A percentile compares a stretch with the other conserved stretches of the same genome.
These are phyloP conservation scores for Geranium brycei DNA, from an alignment of 345 rosid species.

Conservation along the genomic window DNA sequence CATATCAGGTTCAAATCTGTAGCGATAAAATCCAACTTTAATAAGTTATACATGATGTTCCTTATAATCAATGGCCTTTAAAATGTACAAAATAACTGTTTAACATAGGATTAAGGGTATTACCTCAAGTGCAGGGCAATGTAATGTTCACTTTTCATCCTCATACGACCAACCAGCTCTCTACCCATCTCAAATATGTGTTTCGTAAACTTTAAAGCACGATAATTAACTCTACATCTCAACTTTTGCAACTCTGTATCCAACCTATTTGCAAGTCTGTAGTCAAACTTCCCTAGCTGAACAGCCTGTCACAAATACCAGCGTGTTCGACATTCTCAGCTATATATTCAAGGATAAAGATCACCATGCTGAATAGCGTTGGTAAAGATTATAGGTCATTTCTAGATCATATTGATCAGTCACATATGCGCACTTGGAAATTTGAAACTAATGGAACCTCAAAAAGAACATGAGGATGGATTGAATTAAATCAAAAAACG, in stretches of 20 bases:
- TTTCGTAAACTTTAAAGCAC: slow-evolving; percentile 75
- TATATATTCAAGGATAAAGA: neutral
- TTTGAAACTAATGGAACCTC: neutral
- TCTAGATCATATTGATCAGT: neutral
- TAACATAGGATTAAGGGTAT: neutral
- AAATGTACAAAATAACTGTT: too few species aligned
- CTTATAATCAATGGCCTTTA: neutral
- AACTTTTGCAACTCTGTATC: slow-evolving; percentile 72
- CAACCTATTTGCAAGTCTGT: slow-evolving; percentile 84
- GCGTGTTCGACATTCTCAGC: neutral
- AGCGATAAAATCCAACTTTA: slow-evolving; percentile 22
- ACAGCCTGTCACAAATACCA: slow-evolving; percentile 44
- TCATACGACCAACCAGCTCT: slow-evolving; percentile 57
- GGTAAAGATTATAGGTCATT: neutral
- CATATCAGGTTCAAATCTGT: slow-evolving; percentile 98
- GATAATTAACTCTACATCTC: slow-evolving; percentile 92
- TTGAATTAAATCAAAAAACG: neutral
- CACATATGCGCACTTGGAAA: neutral
- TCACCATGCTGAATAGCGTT: neutral
- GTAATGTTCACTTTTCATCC: slow-evolving; percentile 59
- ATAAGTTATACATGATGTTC: slow-evolving; percentile 2
- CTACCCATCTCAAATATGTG: slow-evolving; percentile 70
- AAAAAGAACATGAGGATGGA: neutral
- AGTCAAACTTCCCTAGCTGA: slow-evolving; percentile 82
- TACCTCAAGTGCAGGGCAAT: slow-evolving; percentile 93